Percentiles rank a stretch among this genome's conserved stretches.
phyloP scores from a whole-genome alignment of 2,329 filamentous ascomycete genomes.

The Tolypocladium tundrense region DNA sequence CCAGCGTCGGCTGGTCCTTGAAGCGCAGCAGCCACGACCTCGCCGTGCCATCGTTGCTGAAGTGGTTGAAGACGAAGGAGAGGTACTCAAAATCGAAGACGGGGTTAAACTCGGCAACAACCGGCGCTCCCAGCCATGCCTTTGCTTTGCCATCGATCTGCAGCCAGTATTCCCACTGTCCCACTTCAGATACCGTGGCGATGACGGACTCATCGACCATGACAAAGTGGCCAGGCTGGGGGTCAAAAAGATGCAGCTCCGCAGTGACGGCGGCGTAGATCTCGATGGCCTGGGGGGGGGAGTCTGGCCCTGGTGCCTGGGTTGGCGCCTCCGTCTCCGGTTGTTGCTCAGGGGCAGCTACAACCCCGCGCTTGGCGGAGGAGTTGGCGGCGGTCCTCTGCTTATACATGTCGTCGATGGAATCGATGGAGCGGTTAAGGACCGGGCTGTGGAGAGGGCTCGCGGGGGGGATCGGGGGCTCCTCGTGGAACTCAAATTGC shows the following conservation, averaged over 20 bases:
- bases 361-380: constrained; percentile 31
- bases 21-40: constrained; percentile 95
- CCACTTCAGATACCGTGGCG: constrained; percentile 75
- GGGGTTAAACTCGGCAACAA: constrained; percentile 87
- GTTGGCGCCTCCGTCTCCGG: constrained; percentile 20
- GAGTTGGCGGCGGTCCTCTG: constrained; percentile 37
- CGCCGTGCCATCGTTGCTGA: constrained; percentile 75
- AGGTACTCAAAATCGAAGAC: constrained; percentile 98
- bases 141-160: constrained; percentile 67
- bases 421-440: constrained; percentile 43
- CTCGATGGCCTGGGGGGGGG: constrained; percentile 56
- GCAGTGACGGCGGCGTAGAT: constrained; percentile 65
- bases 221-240: constrained; percentile 75
- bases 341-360: constrained; percentile 19
- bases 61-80: constrained; percentile 99
- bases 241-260: constrained; percentile 91
- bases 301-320: constrained; percentile 1
- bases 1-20: constrained; percentile 68
- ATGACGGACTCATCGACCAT: constrained; percentile 65
- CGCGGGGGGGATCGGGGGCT: constrained; percentile 53
- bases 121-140: constrained; percentile 77
- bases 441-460: constrained; percentile 52
- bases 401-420: constrained; percentile 44
- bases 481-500: constrained; percentile 68
- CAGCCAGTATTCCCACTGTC: constrained; percentile 92